Base-by-base conservation (phyloP, 148 eudicot species). In the Rhododendron ovatum region DNA sequence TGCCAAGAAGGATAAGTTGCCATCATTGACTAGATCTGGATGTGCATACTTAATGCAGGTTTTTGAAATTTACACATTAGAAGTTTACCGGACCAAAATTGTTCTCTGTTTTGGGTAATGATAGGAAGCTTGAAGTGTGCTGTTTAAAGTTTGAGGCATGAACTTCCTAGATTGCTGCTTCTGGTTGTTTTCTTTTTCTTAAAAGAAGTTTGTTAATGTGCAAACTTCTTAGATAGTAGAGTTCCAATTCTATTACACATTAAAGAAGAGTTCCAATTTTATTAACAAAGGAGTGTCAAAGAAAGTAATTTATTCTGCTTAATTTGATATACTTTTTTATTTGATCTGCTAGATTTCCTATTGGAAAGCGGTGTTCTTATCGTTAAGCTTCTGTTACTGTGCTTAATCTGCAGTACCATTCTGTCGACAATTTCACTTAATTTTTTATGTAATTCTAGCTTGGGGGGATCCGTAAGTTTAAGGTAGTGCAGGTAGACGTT, bases 1-100 rank as follows among this genome's bases (percentile, higher is more conserved):
- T 91, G 83, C 98, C 87, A 95, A 92, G 93, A 96, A 93, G 90
- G 99, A 97, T 88, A 90, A 90, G 59, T 89, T 97, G 91, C 98
- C 98, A 71, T 95, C 98, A 15, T 91, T 97, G 91, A 95, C 98
- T 65, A 92, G 99, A 89, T 97, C 98, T 84, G 99, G 99, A 63
- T 97, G 98, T 91, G 95, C 96, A 85, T 97, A 97, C 88, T 89
- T 97, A 83, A 93, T 93, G 90, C 99, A 97, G 98, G 99, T 97
- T 45, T 50, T 86, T 76, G 77, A 41, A 83, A 78, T 17, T 85
- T 71, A 39, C 37, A 0, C 37, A 28, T 86, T 71, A 85, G 7
- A n/a, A 61, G 53, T 87, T 53, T 26, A 69, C 17, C 78, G 57
- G 15, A 82, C 24, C 67, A 33, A 17, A 24, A 10, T 84, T 47